Conservation (phyloP, 352 stramenopile genomes). For the Globisporangium irregulare region DNA sequence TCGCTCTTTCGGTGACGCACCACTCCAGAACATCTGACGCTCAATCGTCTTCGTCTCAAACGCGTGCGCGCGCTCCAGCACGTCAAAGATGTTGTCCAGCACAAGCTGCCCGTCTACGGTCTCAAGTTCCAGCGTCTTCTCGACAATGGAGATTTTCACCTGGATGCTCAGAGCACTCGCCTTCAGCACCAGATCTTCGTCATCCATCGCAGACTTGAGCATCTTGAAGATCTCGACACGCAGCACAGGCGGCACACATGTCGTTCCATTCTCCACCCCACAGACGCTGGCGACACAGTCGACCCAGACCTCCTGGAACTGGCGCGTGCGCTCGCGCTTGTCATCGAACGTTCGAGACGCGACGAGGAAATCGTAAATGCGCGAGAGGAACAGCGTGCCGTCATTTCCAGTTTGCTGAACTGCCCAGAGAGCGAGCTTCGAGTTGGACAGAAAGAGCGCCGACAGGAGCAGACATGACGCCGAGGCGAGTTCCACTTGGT, state of each 20-base stretch:
- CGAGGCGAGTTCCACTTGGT: conserved; percentile 48
- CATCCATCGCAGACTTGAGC: conserved; percentile 59
- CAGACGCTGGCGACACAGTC: conserved; percentile 79
- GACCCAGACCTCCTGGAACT: conserved; percentile 77
- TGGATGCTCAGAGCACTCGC: conserved; percentile 78
- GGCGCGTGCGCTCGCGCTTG: conserved; percentile 39
- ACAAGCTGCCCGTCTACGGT: conserved; percentile 60
- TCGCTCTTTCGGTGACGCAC: conserved; percentile 74
- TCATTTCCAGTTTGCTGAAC: conserved; percentile 67
- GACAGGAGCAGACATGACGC: conserved; percentile 71
- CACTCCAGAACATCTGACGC: conserved; percentile 59
- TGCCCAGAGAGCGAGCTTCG: conserved; percentile 75
- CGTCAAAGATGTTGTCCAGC: conserved; percentile 69
- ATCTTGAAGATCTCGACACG: conserved; percentile 79
- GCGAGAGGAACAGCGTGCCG: conserved; percentile 47
- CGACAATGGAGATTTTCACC: conserved; percentile 78
- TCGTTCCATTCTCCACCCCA: conserved; percentile 66
- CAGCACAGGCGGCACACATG: conserved; percentile 58
- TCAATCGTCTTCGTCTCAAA: conserved; percentile 40
- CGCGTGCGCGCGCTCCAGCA: conserved; percentile 58
- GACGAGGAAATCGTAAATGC: conserved; percentile 57
- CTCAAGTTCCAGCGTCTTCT: conserved; percentile 75
- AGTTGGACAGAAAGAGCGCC: conserved; percentile 75
- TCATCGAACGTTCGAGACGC: conserved; percentile 49
- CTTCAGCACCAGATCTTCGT: conserved; percentile 69